Evolutionary conservation across 768 basidiomycete species (phyloP).

Genomic region (Polyporus arcularius): DNA sequence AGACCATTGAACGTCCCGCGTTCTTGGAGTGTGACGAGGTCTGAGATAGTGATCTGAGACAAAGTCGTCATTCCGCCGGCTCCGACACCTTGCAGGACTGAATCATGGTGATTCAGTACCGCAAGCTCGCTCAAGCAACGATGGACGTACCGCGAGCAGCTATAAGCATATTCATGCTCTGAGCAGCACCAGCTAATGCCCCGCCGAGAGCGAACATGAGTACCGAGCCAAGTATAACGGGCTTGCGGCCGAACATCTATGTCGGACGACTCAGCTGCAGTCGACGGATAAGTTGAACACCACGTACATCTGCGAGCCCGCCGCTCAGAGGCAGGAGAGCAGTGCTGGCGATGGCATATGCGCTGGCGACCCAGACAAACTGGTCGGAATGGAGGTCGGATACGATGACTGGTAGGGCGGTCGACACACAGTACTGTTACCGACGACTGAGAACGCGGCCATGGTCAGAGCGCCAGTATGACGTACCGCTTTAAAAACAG

Average conservation of each 20-base stretch:
- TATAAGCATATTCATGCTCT: slow-evolving; percentile 41
- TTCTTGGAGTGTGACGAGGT: slow-evolving; percentile 22
- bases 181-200: slow-evolving; percentile 38
- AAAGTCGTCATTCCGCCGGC: slow-evolving; percentile 18
- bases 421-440: slow-evolving; percentile 8
- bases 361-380: slow-evolving; percentile 23
- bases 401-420: slow-evolving; percentile 12
- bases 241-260: slow-evolving; percentile 34
- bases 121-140: background rate
- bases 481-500: slow-evolving; percentile 10
- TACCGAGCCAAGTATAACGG: slow-evolving; percentile 32
- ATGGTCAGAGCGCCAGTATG: background rate
- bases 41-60: slow-evolving; percentile 20
- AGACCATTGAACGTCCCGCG: slow-evolving; percentile 15
- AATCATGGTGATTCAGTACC: background rate
- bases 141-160: slow-evolving; percentile 31
- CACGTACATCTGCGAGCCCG: slow-evolving; percentile 25
- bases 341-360: slow-evolving; percentile 36
- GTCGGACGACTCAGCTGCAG: background rate
- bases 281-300: background rate
- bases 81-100: slow-evolving; percentile 22
- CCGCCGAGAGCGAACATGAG: slow-evolving; percentile 38
- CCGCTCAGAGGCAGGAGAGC: slow-evolving; percentile 36
- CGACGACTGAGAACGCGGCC: background rate
- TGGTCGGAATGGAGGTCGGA: slow-evolving; percentile 15